phyloP scores from a whole-genome alignment of 2,329 filamentous ascomycete genomes.

The Escovopsis sp. region DNA sequence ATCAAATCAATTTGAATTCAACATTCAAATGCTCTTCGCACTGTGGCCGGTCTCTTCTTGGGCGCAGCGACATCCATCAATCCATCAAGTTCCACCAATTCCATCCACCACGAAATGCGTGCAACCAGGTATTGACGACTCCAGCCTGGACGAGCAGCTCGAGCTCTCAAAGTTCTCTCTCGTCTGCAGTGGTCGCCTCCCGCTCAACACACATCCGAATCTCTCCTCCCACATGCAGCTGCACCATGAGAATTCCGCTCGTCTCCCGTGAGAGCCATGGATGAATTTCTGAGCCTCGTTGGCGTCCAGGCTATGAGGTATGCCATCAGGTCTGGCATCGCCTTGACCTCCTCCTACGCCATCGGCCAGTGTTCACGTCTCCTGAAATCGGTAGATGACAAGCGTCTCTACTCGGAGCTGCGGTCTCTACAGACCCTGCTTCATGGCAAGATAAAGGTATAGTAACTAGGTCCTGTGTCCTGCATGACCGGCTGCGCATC shows the following conservation, averaged over 20 bases:
- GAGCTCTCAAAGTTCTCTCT: neutral
- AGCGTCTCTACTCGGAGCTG: conserved; percentile 53
- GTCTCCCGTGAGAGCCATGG: conserved; percentile 42
- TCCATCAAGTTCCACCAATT: no score
- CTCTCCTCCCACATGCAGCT: neutral
- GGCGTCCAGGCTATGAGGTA: conserved; percentile 73
- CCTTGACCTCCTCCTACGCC: conserved; percentile 75
- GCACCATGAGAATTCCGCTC: no score
- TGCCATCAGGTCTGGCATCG: conserved; percentile 76
- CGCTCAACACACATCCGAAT: neutral
- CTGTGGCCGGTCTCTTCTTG: neutral
- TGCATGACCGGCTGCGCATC: neutral
- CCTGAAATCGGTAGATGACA: conserved; percentile 62
- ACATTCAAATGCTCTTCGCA: neutral
- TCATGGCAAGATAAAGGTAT: conserved; percentile 70
- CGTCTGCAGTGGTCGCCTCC: no score
- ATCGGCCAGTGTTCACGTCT: conserved; percentile 67
- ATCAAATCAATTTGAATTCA: no score
- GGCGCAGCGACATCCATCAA: neutral
- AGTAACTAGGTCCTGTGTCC: neutral
- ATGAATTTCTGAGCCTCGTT: conserved; percentile 41
- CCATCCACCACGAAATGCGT: neutral
- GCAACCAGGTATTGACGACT: neutral
- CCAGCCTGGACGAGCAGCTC: no score
- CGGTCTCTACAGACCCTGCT: conserved; percentile 56